Evolutionary conservation across 2,329 filamentous ascomycete species (phyloP).

Genomic region (Nemania diffusa): DNA sequence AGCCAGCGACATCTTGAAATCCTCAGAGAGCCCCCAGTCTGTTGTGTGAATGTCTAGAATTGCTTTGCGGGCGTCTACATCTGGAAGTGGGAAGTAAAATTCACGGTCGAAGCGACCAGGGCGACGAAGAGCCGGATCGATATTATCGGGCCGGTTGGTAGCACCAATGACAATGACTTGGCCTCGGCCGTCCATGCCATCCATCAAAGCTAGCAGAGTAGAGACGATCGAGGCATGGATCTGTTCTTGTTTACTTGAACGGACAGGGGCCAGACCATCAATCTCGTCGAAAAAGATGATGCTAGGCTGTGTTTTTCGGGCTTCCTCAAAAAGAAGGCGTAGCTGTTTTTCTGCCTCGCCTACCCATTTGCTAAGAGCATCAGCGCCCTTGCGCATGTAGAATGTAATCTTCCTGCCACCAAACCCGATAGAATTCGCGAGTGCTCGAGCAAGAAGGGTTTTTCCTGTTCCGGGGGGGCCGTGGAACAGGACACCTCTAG

Average conservation of each 20-base stretch:
- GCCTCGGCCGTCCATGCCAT: constrained; percentile 97
- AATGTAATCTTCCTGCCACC: constrained; percentile 96
- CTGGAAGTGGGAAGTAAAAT: constrained; percentile 96
- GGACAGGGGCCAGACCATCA: constrained; percentile 92
- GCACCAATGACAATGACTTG: constrained; percentile 99
- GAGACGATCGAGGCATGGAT: constrained; percentile 98
- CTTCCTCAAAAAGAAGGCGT: constrained; percentile 92
- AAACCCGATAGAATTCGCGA: constrained; percentile 89
- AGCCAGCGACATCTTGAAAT: constrained; percentile 85
- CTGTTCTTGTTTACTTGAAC: constrained; percentile 98
- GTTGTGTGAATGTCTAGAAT: constrained; percentile 97
- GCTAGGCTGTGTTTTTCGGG: constrained; percentile 92
- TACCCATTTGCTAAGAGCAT: constrained; percentile 98
- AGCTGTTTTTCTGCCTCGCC: constrained; percentile 97
- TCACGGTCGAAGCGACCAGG: constrained; percentile 96
- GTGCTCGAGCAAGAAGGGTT: constrained; percentile 90
- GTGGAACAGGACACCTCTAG: constrained; percentile 94
- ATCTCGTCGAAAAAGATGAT: constrained; percentile 99
- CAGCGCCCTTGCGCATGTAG: constrained; percentile 99
- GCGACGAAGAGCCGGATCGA: constrained; percentile 92
- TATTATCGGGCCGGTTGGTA: constrained; percentile 96
- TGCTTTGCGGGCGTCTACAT: constrained; percentile 78
- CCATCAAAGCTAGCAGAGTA: constrained; percentile 92
- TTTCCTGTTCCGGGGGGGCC: constrained; percentile 98
- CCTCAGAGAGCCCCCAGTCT: constrained; percentile 84